Evolutionary conservation across 768 basidiomycete genomes (phyloP), one percentile per base, ranked within the genome.

Genomic region (Rhodosporidiobolus sp.): DNA sequence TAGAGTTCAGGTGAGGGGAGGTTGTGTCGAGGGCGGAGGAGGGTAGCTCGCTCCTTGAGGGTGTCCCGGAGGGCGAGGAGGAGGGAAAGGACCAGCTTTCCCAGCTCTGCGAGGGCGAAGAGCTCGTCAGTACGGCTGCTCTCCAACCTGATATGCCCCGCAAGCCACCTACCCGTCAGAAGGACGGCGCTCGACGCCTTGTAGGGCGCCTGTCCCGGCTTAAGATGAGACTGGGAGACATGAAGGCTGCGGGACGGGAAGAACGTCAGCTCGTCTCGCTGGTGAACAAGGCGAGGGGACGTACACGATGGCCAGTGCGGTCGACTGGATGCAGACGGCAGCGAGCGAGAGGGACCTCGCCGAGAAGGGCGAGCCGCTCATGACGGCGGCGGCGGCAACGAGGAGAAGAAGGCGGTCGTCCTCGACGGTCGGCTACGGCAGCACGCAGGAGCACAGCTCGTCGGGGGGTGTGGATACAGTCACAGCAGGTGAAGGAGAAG

Each of bases 161-260:
- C 26, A 10, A 0, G 46, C 34, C 1, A 35, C 69, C 28, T 43
- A 78, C 77, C 77, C 3, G 77, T 78, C 26, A 76, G 20, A 12
- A 78, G 59, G 19, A 78, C 75, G 5, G 75, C 75, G 58, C 77
- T 78, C 30, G 77, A 75, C 22, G 77, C 75, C 61, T 74, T 78
- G 73, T 78, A 78, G 28, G 64, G 65, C 10, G 52, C 52, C 22
- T 76, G 75, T 17, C 73, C 77, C 24, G 67, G 74, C 10, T n/a
- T 28, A 46, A 66, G 48, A 52, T 65, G 34, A 2, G 73, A 46
- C 32, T 78, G 71, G 11, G 72, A 72, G 30, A 73, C 63, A 24
- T 76, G 71, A 22, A 75, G 38, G 7, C 74, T 76, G 65, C 6
- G 45, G 30, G 19, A 34, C 4, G 7, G 6, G 3, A 54, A 30